Percentiles rank a stretch among this genome's conserved stretches.
These are phyloP conservation scores for Xylaria grammica DNA, from an alignment of 495 filamentous ascomycete genomes.

Conservation along the genomic window DNA sequence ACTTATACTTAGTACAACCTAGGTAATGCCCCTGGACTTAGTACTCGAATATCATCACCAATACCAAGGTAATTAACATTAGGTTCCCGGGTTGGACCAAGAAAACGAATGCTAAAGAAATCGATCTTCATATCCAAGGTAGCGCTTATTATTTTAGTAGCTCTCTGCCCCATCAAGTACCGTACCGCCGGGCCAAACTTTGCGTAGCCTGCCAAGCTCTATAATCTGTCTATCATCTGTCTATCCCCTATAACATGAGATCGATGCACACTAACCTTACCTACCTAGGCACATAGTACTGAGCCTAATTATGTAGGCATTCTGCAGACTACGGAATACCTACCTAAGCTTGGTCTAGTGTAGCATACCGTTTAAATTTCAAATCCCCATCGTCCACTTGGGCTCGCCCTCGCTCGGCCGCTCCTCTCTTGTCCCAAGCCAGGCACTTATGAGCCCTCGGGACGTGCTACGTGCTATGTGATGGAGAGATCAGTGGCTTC, in stretches of 20 bases:
- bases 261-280: neutral
- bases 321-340: too few relatives aligned
- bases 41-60: too few relatives aligned
- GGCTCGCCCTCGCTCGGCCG: neutral
- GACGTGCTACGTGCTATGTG: conserved; percentile 22
- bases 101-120: neutral
- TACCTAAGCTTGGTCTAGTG: too few relatives aligned
- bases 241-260: too few relatives aligned
- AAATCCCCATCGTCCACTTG: conserved; percentile 6
- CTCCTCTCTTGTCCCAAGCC: neutral
- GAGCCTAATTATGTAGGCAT: too few relatives aligned
- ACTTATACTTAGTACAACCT: too few relatives aligned
- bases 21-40: too few relatives aligned
- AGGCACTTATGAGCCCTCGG: conserved; percentile 11
- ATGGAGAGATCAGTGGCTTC: conserved; percentile 29
- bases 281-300: too few relatives aligned
- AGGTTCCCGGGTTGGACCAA: neutral
- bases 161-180: conserved; percentile 2
- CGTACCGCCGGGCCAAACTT: conserved; percentile 31
- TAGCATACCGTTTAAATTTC: neutral
- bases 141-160: conserved; percentile 2
- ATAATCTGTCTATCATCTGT: conserved; percentile 24
- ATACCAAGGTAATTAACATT: neutral
- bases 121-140: neutral
- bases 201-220: conserved; percentile 64